phyloP scores from a whole-genome alignment of 2,329 filamentous ascomycete species.

The Colletotrichum tofieldiae region DNA sequence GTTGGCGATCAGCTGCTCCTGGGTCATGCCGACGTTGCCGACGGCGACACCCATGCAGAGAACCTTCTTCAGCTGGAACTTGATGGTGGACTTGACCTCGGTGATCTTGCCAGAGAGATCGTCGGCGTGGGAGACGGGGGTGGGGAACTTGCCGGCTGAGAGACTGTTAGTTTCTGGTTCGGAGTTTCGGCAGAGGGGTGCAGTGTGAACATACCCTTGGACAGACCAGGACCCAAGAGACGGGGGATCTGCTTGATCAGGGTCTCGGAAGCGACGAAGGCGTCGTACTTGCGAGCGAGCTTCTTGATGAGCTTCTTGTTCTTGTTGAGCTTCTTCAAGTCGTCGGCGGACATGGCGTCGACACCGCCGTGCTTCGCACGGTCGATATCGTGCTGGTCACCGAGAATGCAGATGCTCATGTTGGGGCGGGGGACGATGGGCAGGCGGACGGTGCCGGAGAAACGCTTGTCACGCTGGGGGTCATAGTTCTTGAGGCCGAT shows the following conservation, averaged over 20 bases:
- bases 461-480: constrained; percentile 99
- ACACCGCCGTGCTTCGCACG: constrained; percentile 99
- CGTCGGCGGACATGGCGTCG: constrained; percentile 98
- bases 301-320: constrained; percentile 99
- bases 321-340: constrained; percentile 99
- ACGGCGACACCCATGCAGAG: constrained; percentile 99
- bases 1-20: constrained; percentile 97
- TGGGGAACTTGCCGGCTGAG: constrained; percentile 98
- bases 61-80: constrained; percentile 99
- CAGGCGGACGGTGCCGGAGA: constrained; percentile 98
- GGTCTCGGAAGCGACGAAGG: constrained; percentile 96
- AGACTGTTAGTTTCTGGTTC: constrained; percentile 48
- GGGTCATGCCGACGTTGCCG: constrained; percentile 97
- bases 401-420: constrained; percentile 87
- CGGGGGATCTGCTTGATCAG: constrained; percentile 99
- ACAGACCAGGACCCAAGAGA: constrained; percentile 98
- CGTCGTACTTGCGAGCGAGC: constrained; percentile 99
- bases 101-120: constrained; percentile 95
- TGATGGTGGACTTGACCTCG: constrained; percentile 99
- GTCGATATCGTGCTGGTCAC: constrained; percentile 96
- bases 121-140: constrained; percentile 96
- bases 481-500: constrained; percentile 99
- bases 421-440: constrained; percentile 91
- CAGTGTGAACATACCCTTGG: constrained; percentile 80
- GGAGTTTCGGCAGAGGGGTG: neutral